Percentiles rank a stretch among this genome's conserved stretches.
phyloP scores from a whole-genome alignment of 2,329 filamentous ascomycete genomes.

The Parafenestella ontariensis region DNA sequence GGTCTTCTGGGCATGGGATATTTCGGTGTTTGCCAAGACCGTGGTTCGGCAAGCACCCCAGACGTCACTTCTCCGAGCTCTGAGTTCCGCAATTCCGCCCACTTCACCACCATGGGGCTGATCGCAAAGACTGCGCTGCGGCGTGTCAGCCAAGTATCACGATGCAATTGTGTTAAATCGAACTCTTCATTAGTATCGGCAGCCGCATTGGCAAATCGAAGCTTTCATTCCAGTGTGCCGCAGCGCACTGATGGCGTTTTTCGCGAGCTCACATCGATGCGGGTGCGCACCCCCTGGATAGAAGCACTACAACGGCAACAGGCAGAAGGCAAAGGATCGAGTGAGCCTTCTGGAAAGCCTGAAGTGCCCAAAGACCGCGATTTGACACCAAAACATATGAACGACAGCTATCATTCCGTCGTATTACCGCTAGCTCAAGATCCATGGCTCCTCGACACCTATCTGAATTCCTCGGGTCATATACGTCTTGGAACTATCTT shows the following conservation, averaged over 20 bases:
- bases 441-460: conserved; percentile 78
- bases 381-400: conserved; percentile 71
- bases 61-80: conserved; percentile 26
- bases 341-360: conserved; percentile 40
- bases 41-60: conserved; percentile 21
- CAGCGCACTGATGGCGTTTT: conserved; percentile 65
- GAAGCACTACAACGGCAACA: conserved; percentile 67
- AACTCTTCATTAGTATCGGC: neutral
- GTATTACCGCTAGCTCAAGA: conserved; percentile 75
- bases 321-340: conserved; percentile 39
- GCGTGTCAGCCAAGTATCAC: conserved; percentile 13
- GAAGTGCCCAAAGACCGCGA: conserved; percentile 58
- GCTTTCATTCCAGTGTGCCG: conserved; percentile 33
- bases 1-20: neutral
- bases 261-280: conserved; percentile 55
- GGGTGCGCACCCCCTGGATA: conserved; percentile 70
- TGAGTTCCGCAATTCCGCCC: conserved; percentile 9
- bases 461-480: conserved; percentile 77
- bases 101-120: conserved; percentile 28
- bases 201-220: conserved; percentile 10
- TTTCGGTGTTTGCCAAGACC: conserved; percentile 26
- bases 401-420: conserved; percentile 72
- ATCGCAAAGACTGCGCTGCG: conserved; percentile 26
- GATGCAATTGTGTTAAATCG: conserved; percentile 8
- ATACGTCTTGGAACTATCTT: conserved; percentile 75